Base-by-base conservation (phyloP, 2,329 filamentous ascomycete genomes). In the Thermochaetoides dissita region DNA sequence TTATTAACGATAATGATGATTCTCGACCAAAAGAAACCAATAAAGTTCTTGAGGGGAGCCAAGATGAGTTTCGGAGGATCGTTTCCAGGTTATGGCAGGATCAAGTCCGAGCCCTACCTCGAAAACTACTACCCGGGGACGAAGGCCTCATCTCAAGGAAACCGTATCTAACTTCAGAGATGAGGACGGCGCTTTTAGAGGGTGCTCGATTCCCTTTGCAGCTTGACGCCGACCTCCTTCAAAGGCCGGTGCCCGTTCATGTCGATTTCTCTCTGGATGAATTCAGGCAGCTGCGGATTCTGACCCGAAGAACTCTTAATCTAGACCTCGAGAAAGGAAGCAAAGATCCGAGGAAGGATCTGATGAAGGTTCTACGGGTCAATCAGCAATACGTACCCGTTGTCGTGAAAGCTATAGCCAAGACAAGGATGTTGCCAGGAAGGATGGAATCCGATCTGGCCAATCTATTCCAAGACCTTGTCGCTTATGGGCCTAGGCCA, bases 261-360 rank as follows among this genome's bases (percentile, higher is more conserved):
- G 65, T 69, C 6, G 69, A 71, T 49, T 71, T 72, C 35, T 57
- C 58, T 0, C 36, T 46, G 0, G 54, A 59, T 1, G 69, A 72
- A 44, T 49, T 65, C 29, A 33, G 17, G 12, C 42, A 37, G 17
- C 43, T 48, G 11, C 37, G 35, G 6, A 7, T 1, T n/a, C 37
- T 46, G 10, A 37, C 37, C 10, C 39, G 41, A 9, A 29, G 41
- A 10, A 37, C 41, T 3, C 17, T 46, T 12, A 12, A 12, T 41
- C 43, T 29, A 28, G 51, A 46, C 1, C n/a, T 40, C 5, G 36
- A 46, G 46, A 42, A 40, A 6, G 38, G 34, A 30, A 39, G 35
- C 8, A 44, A 45, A 6, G 48, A 55, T 10, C 32, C 41, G 2
- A 39, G 38, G 7, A 49, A 40, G 12, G 47, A 49, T 9, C 42